Evolutionary conservation across 2,329 filamentous ascomycete genomes (phyloP), one percentile per base, ranked within the genome.

Genomic region (Alternaria burnsii): DNA sequence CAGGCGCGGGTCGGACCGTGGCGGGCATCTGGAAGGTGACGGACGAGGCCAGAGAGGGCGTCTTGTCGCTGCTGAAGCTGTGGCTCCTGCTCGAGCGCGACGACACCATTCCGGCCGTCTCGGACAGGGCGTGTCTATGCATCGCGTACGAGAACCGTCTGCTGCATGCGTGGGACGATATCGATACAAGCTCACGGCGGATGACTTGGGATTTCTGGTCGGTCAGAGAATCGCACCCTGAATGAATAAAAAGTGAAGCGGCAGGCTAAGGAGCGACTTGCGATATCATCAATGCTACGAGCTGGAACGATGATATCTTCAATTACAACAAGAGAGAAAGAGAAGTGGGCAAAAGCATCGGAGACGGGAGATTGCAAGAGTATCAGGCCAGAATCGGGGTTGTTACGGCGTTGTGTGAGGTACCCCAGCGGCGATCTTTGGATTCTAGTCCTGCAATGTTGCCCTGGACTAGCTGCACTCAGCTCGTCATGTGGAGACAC

Each of bases 1-100:
- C 91, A 30, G 95, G 90, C 67, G 90, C 84, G 10, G 94, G 95
- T 46, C 89, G 89, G 59, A 94, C 86, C 51, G 83, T 82, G 34
- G 86, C 77, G 18, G 92, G 91, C 53, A 91, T 91, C 85, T 85
- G 72, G 83, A 82, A 76, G 80, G 82, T 71, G 55, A 70, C 68
- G 54, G 74, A 74, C 63, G 71, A 85, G 82, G 86, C 83, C 63
- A 85, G 81, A 6, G 90, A 91, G 24, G 89, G 87, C 2, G 58
- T 28, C 61, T 87, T 82, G 77, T 92, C 90, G 82, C 90, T 92
- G 62, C 88, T 91, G 65, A 91, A 84, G 78, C 89, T 92, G 47
- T 69, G 62, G 20, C 75, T 74, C 59, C 75, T 73, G 66, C 76
- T 78, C 20, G 74, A 77, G 69, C 76, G 77, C 58, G 76, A 68